Percentiles rank a stretch among this genome's conserved stretches.
phyloP scores from a whole-genome alignment of 768 basidiomycete genomes.

The Dioszegia crocea region DNA sequence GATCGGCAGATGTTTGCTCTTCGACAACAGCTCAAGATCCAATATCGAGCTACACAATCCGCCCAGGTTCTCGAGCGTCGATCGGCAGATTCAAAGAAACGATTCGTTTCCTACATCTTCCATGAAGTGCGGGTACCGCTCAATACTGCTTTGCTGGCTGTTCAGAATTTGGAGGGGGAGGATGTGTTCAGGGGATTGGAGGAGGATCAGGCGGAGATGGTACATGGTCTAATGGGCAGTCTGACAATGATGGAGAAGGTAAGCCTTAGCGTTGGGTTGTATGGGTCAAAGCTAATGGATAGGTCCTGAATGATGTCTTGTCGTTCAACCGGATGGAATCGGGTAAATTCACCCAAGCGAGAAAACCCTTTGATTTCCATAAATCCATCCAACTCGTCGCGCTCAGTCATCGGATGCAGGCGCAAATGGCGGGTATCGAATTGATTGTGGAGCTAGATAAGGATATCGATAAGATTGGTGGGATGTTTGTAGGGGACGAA shows the following conservation, averaged over 20 bases:
- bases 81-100: slow-evolving; percentile 71
- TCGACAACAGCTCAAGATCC: slow-evolving; percentile 70
- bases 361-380: slow-evolving; percentile 55
- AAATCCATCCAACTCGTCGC: slow-evolving; percentile 52
- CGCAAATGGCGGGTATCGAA: slow-evolving; percentile 53
- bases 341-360: slow-evolving; percentile 57
- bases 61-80: slow-evolving; percentile 70
- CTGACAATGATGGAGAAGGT: slow-evolving; percentile 47
- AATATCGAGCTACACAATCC: slow-evolving; percentile 61
- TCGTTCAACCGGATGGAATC: slow-evolving; percentile 48
- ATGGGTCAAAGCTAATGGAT: too few relatives aligned
- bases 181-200: slow-evolving; percentile 59
- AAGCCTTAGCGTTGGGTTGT: too few relatives aligned
- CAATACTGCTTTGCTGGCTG: slow-evolving; percentile 66
- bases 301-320: slow-evolving; percentile 50
- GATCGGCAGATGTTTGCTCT: slow-evolving; percentile 66
- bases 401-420: slow-evolving; percentile 48
- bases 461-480: slow-evolving; percentile 50
- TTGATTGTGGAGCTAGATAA: slow-evolving; percentile 66
- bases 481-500: slow-evolving; percentile 72
- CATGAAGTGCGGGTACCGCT: slow-evolving; percentile 56
- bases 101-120: slow-evolving; percentile 58
- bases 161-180: slow-evolving; percentile 85
- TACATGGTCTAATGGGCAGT: slow-evolving; percentile 60
- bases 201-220: slow-evolving; percentile 75